These are phyloP conservation scores for Colletotrichum higginsianum DNA, from an alignment of 2,329 filamentous ascomycete species.

Conservation along the genomic window DNA sequence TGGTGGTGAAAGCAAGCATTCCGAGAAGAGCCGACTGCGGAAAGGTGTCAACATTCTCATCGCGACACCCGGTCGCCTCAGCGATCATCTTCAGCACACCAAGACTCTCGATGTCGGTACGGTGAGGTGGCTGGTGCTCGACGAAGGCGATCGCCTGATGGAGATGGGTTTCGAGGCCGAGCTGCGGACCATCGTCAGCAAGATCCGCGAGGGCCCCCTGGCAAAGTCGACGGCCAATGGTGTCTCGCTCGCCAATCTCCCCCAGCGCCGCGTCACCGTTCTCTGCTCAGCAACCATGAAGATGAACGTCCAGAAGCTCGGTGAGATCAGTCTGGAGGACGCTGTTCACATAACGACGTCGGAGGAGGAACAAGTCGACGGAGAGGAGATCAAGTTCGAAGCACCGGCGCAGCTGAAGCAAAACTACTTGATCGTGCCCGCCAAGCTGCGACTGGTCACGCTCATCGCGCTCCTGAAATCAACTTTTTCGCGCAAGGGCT, in stretches of 20 bases:
- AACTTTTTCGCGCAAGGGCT: constrained; percentile 88
- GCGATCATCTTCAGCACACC: constrained; percentile 94
- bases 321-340: constrained; percentile 95
- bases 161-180: constrained; percentile 98
- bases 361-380: constrained; percentile 64
- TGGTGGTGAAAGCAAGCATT: constrained; percentile 78
- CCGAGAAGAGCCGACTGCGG: constrained; percentile 92
- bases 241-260: constrained; percentile 73
- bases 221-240: constrained; percentile 73
- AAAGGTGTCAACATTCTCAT: constrained; percentile 97
- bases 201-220: constrained; percentile 77
- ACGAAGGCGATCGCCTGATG: constrained; percentile 98
- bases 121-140: constrained; percentile 93
- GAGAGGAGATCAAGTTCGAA: constrained; percentile 73
- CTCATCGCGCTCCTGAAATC: constrained; percentile 87
- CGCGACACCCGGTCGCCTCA: constrained; percentile 91
- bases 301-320: constrained; percentile 94
- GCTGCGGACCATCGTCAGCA: constrained; percentile 86
- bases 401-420: constrained; percentile 96
- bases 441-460: constrained; percentile 92
- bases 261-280: constrained; percentile 85
- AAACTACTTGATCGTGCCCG: constrained; percentile 87
- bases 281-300: constrained; percentile 98
- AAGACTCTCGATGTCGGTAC: constrained; percentile 89
- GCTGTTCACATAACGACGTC: constrained; percentile 86